Base-by-base conservation (phyloP, 176 grass and related monocot species). In the Oryza glumipatula region DNA sequence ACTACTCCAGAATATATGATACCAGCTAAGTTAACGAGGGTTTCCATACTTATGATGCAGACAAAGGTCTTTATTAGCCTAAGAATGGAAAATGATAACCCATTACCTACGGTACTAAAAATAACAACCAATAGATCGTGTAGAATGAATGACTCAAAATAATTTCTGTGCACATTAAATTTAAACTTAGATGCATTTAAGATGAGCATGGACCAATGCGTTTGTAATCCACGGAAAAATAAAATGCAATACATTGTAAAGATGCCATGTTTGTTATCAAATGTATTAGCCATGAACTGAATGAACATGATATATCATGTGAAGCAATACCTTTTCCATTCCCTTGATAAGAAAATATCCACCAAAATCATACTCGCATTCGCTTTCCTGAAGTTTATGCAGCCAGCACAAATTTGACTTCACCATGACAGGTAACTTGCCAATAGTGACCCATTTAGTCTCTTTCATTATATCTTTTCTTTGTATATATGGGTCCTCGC, bases 311-410 rank as follows among this genome's bases (percentile, higher is more conserved):
- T 48, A 85, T 5, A 84, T 84, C 71, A 49, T 38, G 87, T 73
- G 14, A 70, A 17, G 60, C 4, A 45, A 30, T 92, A 97, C 95
- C 92, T 97, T 97, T 77, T 97, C 95, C 45, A 63, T 91, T 79
- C 95, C 95, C 78, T 97, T 97, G 61, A 97, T 93, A 61, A 97
- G 78, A 77, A 97, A 97, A 76, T 94, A 97, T 30, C 95, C 95
- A 74, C 95, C 95, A 87, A 26, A 89, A 87, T 97, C 95, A 92
- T 91, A 97, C 79, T 84, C 60, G 70, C 92, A 97, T 11, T 97
- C 95, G 64, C 83, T 90, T 94, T 92, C 90, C 32, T 86, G 71
- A 85, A 70, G 86, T 33, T 45, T 79, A 66, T 89, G 72, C 33
- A 94, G 68, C 90, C 92, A 97, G 80, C 95, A 97, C 48, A 97